Conservation (phyloP, 352 stramenopile species). For the Pythium rhizo-oryzae region DNA sequence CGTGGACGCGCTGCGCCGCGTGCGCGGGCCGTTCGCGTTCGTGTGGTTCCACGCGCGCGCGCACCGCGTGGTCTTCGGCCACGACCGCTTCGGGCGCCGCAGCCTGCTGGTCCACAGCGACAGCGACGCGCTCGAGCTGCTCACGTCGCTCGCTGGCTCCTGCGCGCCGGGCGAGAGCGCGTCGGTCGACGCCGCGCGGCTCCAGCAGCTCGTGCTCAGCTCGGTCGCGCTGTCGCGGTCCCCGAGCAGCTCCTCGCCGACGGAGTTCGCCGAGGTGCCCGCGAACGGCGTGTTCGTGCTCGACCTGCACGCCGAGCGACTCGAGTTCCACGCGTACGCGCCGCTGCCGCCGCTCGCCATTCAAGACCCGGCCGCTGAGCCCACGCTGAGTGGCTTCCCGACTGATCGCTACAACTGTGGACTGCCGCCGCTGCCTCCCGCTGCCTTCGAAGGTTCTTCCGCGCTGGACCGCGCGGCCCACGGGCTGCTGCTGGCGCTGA, state of each 20-base stretch:
- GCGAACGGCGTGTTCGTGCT: slow-evolving; percentile 78
- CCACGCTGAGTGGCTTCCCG: not conserved
- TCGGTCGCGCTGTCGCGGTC: slow-evolving; percentile 42
- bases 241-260: not conserved
- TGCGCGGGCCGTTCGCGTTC: slow-evolving; percentile 88
- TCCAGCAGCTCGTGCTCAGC: slow-evolving; percentile 43
- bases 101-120: slow-evolving; percentile 81
- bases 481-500: slow-evolving; percentile 68
- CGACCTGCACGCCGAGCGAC: slow-evolving; percentile 34
- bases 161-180: not conserved
- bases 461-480: slow-evolving; percentile 33
- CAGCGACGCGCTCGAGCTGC: slow-evolving; percentile 13
- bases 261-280: slow-evolving; percentile 68
- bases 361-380: not conserved
- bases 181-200: not conserved
- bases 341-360: slow-evolving; percentile 16
- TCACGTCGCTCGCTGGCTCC: slow-evolving; percentile 16
- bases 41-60: slow-evolving; percentile 62
- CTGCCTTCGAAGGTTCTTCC: not conserved
- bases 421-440: slow-evolving; percentile 21
- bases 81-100: slow-evolving; percentile 90
- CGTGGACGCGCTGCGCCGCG: slow-evolving; percentile 39
- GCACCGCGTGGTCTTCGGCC: slow-evolving; percentile 87
- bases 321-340: slow-evolving; percentile 48
- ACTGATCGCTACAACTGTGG: slow-evolving; percentile 39